These are phyloP conservation scores for Spathaspora gorwiae DNA, from an alignment of 805 yeast genomes.

Conservation along the genomic window DNA sequence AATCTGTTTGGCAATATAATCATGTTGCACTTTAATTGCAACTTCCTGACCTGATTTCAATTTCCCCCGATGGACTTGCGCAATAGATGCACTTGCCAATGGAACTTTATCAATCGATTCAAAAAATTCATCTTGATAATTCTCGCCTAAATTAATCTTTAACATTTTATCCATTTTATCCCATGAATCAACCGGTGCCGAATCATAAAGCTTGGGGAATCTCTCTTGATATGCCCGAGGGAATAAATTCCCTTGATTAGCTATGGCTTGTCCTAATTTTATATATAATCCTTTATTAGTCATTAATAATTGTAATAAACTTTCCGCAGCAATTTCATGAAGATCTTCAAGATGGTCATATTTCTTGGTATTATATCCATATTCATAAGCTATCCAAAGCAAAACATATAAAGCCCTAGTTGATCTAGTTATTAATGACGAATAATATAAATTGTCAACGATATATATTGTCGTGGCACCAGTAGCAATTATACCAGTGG, in stretches of 20 bases:
- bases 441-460: slow-evolving; percentile 18
- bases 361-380: slow-evolving; percentile 43
- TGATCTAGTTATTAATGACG: slow-evolving; percentile 52
- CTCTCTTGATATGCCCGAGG: slow-evolving; percentile 60
- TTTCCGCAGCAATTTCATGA: slow-evolving; percentile 55
- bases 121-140: slow-evolving; percentile 28
- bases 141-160: slow-evolving; percentile 9
- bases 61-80: slow-evolving; percentile 60
- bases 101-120: slow-evolving; percentile 49
- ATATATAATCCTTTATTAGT: slow-evolving; percentile 52
- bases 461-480: slow-evolving; percentile 8
- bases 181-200: slow-evolving; percentile 63
- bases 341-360: slow-evolving; percentile 39
- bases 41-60: slow-evolving; percentile 47
- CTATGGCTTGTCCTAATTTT: slow-evolving; percentile 75
- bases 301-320: slow-evolving; percentile 23
- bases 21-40: slow-evolving; percentile 66
- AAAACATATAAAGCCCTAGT: slow-evolving; percentile 46
- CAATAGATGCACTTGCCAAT: slow-evolving; percentile 71
- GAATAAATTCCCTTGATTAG: slow-evolving; percentile 66
- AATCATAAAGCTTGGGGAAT: slow-evolving; percentile 58
- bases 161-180: slow-evolving; percentile 36
- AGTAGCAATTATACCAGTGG: slow-evolving; percentile 4
- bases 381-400: slow-evolving; percentile 53
- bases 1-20: slow-evolving; percentile 57